Evolutionary conservation across 805 yeast genomes (phyloP).

Genomic region (Geotrichum ghanense): DNA sequence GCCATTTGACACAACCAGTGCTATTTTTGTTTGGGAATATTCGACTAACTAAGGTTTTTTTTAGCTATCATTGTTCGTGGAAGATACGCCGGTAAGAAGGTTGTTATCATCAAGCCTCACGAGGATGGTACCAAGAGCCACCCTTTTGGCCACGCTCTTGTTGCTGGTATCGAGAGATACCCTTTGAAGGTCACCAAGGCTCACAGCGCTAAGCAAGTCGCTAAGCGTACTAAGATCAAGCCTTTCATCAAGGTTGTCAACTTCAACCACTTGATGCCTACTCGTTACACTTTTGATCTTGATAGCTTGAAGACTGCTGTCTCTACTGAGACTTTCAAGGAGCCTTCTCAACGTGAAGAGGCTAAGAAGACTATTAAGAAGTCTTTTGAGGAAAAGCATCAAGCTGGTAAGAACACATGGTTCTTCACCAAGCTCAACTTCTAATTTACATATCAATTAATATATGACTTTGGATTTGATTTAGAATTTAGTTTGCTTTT

Average conservation of each 20-base stretch:
- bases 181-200: slow-evolving; percentile 94
- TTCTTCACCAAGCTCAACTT: slow-evolving; percentile 96
- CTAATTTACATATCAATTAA: slow-evolving; percentile 40
- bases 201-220: slow-evolving; percentile 91
- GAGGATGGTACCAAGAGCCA: slow-evolving; percentile 98
- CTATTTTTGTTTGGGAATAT: too few relatives aligned
- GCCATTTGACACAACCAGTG: too few relatives aligned
- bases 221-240: slow-evolving; percentile 96
- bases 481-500: not conserved
- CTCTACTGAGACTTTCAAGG: slow-evolving; percentile 86
- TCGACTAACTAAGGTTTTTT: too few relatives aligned
- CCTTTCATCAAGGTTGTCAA: slow-evolving; percentile 97
- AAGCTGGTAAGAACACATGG: slow-evolving; percentile 99
- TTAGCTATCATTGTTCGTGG: slow-evolving; percentile 98
- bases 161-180: slow-evolving; percentile 98
- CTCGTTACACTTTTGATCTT: slow-evolving; percentile 97
- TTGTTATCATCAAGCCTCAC: slow-evolving; percentile 94
- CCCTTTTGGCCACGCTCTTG: slow-evolving; percentile 98
- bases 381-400: slow-evolving; percentile 99
- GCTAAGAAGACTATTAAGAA: slow-evolving; percentile 98
- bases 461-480: too few relatives aligned
- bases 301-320: slow-evolving; percentile 88
- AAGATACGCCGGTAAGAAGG: slow-evolving; percentile 99
- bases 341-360: slow-evolving; percentile 97
- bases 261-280: slow-evolving; percentile 99